Base-by-base conservation (phyloP, 495 filamentous ascomycete species). In the Pyronema omphalodes region DNA sequence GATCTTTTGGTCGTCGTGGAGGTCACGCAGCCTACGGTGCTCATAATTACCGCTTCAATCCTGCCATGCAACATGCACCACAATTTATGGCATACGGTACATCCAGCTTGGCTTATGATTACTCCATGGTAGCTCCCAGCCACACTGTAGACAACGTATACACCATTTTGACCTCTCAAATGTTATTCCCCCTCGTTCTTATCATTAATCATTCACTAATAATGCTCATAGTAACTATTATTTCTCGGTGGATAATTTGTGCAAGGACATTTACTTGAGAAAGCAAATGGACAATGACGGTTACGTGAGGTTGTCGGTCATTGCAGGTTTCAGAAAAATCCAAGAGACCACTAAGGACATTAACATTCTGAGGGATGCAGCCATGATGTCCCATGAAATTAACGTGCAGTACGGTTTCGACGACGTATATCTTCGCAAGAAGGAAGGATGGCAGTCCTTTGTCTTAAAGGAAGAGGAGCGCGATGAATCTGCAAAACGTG, bases 211-310 rank as follows among this genome's bases (percentile, higher is more conserved):
- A n/a, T 52, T 44, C 2, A 45, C 58, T 69, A 53, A 71, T 52
- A 11, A 33, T 43, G 7, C 47, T 46, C 15, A 6, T 36, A 65
- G 62, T 29, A 84, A 93, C 60, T 96, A 96, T 69, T 98, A 96
- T 67, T 91, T 98, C 69, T 96, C 88, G 0, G 75, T 94, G 7
- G 87, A 96, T 58, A 96, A 96, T 66, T 76, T 95, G 53, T 89
- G 85, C 76, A 96, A 93, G 68, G 91, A 98, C 61, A 74, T 82
- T 59, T 96, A 79, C 68, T 75, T 98, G 33, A 80, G 91, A 34
- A 79, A 78, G 56, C 81, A 86, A 51, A 95, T 98, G 93, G 89
- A 98, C 63, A 83, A 79, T 2, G 82, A 94, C 66, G 91, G 91
- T 7, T 98, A 84, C 64, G 88, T 94, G n/a, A 77, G 75, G 51